Conservation (phyloP, 768 basidiomycete genomes). For the Coprinopsis marcescibilis region DNA sequence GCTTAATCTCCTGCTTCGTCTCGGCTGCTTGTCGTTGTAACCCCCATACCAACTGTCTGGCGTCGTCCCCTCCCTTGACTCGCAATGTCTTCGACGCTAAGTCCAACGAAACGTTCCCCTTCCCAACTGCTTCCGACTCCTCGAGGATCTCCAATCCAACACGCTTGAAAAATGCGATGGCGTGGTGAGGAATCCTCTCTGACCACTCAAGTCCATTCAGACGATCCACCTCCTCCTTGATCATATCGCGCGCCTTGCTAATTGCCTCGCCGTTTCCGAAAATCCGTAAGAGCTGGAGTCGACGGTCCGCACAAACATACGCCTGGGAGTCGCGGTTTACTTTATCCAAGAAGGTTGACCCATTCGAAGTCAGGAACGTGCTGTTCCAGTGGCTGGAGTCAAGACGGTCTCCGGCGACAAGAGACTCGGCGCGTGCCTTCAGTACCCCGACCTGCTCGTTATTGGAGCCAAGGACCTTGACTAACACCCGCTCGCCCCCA, state of each 20-base stretch:
- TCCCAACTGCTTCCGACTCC: constrained; percentile 47
- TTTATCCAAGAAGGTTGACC: constrained; percentile 29
- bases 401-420: constrained; percentile 46
- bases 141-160: constrained; percentile 44
- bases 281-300: constrained; percentile 35
- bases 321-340: constrained; percentile 33
- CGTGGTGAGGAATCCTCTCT: constrained; percentile 19
- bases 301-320: constrained; percentile 42
- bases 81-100: constrained; percentile 36
- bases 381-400: constrained; percentile 44
- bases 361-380: constrained; percentile 25
- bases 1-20: not conserved
- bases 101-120: constrained; percentile 45
- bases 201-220: constrained; percentile 36
- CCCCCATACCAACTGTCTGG: constrained; percentile 37
- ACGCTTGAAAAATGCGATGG: constrained; percentile 45
- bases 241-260: constrained; percentile 36
- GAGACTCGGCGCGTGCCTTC: constrained; percentile 54
- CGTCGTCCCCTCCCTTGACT: constrained; percentile 53
- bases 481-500: constrained; percentile 22
- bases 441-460: constrained; percentile 49
- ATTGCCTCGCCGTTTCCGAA: constrained; percentile 37
- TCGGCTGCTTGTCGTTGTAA: constrained; percentile 31
- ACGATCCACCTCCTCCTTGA: constrained; percentile 42
- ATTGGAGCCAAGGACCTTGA: constrained; percentile 45